Conservation (phyloP, 441 rosid species). For the Daphne laureola region DNA sequence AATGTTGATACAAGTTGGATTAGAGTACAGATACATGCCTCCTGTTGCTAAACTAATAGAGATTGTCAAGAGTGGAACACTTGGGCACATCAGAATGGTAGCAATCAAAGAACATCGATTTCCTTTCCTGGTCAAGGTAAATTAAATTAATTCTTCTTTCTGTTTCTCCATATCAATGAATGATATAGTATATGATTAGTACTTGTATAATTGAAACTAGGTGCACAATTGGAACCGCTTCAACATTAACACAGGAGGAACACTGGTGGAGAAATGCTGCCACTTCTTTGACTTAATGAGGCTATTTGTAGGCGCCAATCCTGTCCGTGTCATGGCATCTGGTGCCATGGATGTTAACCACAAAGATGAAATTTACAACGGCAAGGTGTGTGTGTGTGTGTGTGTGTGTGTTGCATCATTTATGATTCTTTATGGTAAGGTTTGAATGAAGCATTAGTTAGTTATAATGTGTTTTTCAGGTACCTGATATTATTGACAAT, state of each 20-base stretch:
- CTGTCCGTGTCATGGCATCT: conserved; percentile 91
- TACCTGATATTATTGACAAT: conserved; percentile 86
- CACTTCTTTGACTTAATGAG: conserved; percentile 97
- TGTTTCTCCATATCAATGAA: too few species aligned
- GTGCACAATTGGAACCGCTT: conserved; percentile 93
- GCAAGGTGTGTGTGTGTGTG: too few species aligned
- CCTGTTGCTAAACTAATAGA: conserved; percentile 87
- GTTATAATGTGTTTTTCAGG: conserved; percentile 25
- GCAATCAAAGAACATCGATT: conserved; percentile 90
- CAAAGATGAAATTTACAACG: conserved; percentile 81
- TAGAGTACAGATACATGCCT: conserved; percentile 92
- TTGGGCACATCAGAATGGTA: conserved; percentile 82
- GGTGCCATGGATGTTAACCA: conserved; percentile 89
- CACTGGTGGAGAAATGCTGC: conserved; percentile 95
- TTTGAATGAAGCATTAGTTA: too few species aligned
- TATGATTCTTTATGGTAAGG: too few species aligned
- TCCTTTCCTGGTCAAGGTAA: conserved; percentile 92
- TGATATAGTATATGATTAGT: too few species aligned
- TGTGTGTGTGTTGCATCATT: too few species aligned
- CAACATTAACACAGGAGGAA: conserved; percentile 84
- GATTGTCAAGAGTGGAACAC: conserved; percentile 54
- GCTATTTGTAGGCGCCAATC: conserved; percentile 76
- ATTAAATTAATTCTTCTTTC: too few species aligned
- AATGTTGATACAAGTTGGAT: conserved; percentile 84
- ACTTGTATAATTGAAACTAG: conserved; percentile 36